Percentiles rank a stretch among this genome's conserved stretches.
Conservation (phyloP, 2,329 filamentous ascomycete genomes). For the Hypoxylon sp. region DNA sequence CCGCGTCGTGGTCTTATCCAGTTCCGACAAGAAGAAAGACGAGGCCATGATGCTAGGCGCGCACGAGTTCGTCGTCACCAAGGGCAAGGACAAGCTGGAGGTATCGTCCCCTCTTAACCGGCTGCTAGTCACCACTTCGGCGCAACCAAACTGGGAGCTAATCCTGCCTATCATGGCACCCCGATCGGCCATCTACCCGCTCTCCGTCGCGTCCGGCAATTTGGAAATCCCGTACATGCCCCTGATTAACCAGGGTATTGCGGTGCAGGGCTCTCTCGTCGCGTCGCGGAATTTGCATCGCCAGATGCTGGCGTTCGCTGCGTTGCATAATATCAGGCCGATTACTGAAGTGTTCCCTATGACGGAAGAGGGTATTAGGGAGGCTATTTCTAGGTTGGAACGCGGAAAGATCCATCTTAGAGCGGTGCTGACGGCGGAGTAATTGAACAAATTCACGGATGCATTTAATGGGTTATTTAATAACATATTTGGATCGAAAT, state of each 20-base stretch:
- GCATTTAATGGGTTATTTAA: neutral
- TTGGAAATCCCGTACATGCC: conserved; percentile 69
- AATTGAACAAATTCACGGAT: neutral
- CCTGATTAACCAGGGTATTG: conserved; percentile 66
- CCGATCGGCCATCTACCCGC: conserved; percentile 65
- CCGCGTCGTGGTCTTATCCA: conserved; percentile 75
- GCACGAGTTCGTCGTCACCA: conserved; percentile 72
- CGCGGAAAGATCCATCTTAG: conserved; percentile 56
- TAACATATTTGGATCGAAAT: neutral
- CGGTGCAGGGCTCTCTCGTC: conserved; percentile 70
- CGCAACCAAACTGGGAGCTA: conserved; percentile 57
- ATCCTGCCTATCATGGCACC: conserved; percentile 63
- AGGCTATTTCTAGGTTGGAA: conserved; percentile 56
- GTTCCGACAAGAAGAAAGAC: conserved; percentile 73
- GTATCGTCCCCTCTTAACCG: conserved; percentile 52
- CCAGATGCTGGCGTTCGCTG: conserved; percentile 72
- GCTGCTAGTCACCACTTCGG: conserved; percentile 58
- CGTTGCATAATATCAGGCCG: conserved; percentile 68
- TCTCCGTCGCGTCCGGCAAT: conserved; percentile 66
- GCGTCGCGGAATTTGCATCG: conserved; percentile 66
- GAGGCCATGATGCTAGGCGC: conserved; percentile 74
- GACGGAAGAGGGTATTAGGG: conserved; percentile 57
- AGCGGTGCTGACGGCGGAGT: conserved; percentile 50
- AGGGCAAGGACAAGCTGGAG: conserved; percentile 54
- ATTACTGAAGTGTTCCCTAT: conserved; percentile 69